Evolutionary conservation across 805 yeast species (phyloP).

Genomic region (Alloascoidea hylecoeti): DNA sequence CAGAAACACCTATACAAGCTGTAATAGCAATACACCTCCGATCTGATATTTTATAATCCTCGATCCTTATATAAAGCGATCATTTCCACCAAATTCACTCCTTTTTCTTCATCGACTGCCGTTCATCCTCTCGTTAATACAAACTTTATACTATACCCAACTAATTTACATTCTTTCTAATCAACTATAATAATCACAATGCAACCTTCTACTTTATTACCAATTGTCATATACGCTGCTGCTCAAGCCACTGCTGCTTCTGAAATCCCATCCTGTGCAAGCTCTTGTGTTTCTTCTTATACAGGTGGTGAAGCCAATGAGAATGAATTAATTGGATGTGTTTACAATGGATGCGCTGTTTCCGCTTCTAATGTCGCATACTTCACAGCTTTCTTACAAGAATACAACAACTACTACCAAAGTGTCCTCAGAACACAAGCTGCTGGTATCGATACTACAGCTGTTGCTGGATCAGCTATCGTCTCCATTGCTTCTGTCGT

Average conservation of each 20-base stretch:
- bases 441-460: conserved; percentile 1
- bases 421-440: neutral
- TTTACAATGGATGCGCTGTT: neutral
- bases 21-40: too few species aligned
- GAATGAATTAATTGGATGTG: conserved; percentile 1
- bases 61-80: too few species aligned
- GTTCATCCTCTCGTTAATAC: too few species aligned
- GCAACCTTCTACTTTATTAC: neutral
- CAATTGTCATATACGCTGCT: neutral
- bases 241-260: neutral
- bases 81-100: too few species aligned
- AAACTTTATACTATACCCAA: neutral
- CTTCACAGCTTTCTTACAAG: neutral
- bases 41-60: too few species aligned
- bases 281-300: neutral
- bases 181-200: neutral
- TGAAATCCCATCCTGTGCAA: neutral
- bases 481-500: neutral
- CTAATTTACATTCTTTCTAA: neutral
- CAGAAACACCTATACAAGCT: too few species aligned
- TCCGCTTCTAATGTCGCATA: neutral
- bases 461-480: neutral
- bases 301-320: conserved; percentile 1
- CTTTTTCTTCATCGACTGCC: too few species aligned
- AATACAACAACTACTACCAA: neutral